A percentile compares a stretch with the other conserved stretches of the same genome.
Conservation (phyloP, 257 asterid genomes). For the Solanum piurae region DNA sequence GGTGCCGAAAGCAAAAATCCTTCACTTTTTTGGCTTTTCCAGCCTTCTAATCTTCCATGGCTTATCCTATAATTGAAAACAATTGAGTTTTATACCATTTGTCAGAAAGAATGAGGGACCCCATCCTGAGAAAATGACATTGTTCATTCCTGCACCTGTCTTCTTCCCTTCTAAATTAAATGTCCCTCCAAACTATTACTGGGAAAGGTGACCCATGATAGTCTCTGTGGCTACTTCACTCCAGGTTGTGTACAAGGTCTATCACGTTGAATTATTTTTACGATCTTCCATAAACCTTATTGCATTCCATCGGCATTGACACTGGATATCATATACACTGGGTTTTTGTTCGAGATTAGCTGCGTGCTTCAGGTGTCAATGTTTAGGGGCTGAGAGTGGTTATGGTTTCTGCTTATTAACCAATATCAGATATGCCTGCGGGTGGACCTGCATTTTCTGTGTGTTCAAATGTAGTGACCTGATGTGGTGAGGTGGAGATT, state of each 20-base stretch:
- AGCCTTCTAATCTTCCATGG: not conserved
- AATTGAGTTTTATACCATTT: not conserved
- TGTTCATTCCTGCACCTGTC: not conserved
- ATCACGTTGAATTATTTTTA: not conserved
- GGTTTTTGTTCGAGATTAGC: not conserved
- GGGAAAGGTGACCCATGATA: not conserved
- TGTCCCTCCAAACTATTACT: not conserved
- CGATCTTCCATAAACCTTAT: not conserved
- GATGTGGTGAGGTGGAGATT: not conserved
- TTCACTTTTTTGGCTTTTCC: not conserved
- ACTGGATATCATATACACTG: not conserved
- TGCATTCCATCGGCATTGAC: not conserved
- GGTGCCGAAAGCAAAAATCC: not conserved
- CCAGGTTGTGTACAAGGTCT: not conserved
- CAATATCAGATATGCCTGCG: not conserved
- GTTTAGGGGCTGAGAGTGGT: not conserved
- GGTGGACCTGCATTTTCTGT: not conserved
- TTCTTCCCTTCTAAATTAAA: not conserved
- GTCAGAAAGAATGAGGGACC: not conserved
- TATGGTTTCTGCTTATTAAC: not conserved
- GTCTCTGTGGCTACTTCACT: not conserved
- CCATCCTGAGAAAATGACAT: not conserved
- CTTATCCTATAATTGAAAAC: not conserved
- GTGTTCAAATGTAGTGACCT: not conserved
- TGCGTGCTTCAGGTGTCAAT: not conserved